A percentile compares a stretch with the other conserved stretches of the same genome.
These are phyloP conservation scores for Corniculantispora saksenae DNA, from an alignment of 2,329 filamentous ascomycete species.

Conservation along the genomic window DNA sequence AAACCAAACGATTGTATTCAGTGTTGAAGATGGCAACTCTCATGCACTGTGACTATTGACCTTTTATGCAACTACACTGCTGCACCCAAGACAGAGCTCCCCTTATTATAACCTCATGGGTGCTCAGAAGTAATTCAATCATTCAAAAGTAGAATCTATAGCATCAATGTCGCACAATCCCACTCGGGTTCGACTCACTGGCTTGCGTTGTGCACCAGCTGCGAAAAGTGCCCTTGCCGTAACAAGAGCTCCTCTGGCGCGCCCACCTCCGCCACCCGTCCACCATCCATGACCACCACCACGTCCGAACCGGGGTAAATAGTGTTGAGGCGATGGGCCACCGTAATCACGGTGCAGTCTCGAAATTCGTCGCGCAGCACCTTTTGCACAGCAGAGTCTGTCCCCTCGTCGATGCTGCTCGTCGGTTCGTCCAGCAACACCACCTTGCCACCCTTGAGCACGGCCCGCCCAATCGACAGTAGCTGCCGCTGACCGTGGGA, in stretches of 20 bases:
- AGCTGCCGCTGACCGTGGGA: conserved; percentile 49
- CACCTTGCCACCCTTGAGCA: conserved; percentile 37
- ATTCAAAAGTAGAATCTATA: no score
- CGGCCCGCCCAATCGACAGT: conserved; percentile 39
- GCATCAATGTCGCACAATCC: no score
- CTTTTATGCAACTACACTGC: no score
- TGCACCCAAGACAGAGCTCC: no score
- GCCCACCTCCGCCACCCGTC: conserved; percentile 13
- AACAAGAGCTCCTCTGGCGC: conserved; percentile 9
- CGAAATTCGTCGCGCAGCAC: conserved; percentile 6
- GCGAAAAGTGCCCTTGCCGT: conserved; percentile 4
- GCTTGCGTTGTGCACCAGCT: not conserved
- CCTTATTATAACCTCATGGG: no score
- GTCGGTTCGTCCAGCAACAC: conserved; percentile 36
- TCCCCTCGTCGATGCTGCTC: conserved; percentile 14
- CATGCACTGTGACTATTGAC: no score
- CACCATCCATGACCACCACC: conserved; percentile 13
- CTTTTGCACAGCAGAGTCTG: not conserved
- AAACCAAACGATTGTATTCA: not conserved
- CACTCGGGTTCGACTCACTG: not conserved
- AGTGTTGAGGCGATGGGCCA: conserved; percentile 18
- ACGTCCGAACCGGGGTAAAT: conserved; percentile 17
- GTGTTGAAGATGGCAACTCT: no score
- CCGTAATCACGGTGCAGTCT: conserved; percentile 11
- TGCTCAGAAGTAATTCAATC: no score